Evolutionary conservation across 495 filamentous ascomycete species (phyloP).

Genomic region (Neurospora sp.): DNA sequence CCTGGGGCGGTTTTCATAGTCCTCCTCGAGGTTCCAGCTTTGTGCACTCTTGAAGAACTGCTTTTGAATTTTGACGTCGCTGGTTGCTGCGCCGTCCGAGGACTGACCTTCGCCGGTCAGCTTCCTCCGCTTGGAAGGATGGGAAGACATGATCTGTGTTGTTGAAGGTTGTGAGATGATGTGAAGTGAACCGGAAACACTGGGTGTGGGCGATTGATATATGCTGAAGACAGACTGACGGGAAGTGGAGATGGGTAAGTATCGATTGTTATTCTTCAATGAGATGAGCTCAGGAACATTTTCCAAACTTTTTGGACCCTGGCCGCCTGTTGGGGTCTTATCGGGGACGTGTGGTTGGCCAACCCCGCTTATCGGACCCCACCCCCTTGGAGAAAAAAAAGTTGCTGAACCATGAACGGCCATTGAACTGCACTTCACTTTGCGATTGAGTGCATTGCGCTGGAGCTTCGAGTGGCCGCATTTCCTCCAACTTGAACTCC

Average conservation of each 20-base stretch:
- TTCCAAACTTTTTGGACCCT: not conserved
- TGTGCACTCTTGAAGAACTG: constrained; percentile 36
- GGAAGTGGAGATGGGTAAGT: not conserved
- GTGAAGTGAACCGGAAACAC: not conserved
- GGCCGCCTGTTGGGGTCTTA: constrained; percentile 9
- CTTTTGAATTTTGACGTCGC: constrained; percentile 28
- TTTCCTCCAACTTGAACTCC: not conserved
- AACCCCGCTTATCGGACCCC: constrained; percentile 11
- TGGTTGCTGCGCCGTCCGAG: constrained; percentile 20
- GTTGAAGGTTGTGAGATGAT: constrained; percentile 1
- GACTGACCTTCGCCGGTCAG: constrained; percentile 22
- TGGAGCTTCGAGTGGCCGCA: not conserved
- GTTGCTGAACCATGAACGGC: constrained; percentile 5
- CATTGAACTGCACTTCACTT: not conserved
- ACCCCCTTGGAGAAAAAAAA: constrained; percentile 10
- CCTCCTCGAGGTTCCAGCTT: constrained; percentile 81
- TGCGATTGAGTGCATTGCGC: not conserved
- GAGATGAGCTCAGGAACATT: not conserved
- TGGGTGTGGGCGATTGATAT: not conserved
- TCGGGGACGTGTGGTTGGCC: constrained; percentile 7
- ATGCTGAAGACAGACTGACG: not conserved
- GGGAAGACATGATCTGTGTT: constrained; percentile 24
- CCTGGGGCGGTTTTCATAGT: constrained; percentile 72
- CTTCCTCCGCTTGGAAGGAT: constrained; percentile 35
- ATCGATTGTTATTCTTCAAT: not conserved